Evolutionary conservation across 2,329 filamentous ascomycete genomes (phyloP), one percentile per base, ranked within the genome.

Genomic region (Lasiodiplodia citricola): DNA sequence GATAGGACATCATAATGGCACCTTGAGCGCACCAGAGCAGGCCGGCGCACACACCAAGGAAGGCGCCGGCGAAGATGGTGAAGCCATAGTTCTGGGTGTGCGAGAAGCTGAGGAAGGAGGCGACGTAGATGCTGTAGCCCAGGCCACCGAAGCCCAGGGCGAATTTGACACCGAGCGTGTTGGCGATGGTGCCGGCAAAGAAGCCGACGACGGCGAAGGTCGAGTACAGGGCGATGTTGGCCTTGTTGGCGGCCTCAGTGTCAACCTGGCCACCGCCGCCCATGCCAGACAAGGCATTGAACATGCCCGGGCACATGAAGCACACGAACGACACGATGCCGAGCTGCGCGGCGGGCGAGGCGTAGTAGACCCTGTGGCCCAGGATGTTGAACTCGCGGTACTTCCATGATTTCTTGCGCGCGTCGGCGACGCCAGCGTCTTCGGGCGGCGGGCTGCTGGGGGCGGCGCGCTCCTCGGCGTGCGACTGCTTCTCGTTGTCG

Each of bases 1-100:
- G 94, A 79, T 97, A 97, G 51, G 92, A 90, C 88, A 97, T 95
- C 91, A 95, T 94, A 76, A 95, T 92, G 69, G 91, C 90, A 70
- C 92, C 92, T 81, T 95, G 92, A 0, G 91, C 92, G 41, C 90
- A 91, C 92, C 92, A 96, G 47, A 96, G 84, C 50, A 95, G 84
- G 76, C 91, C 92, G 57, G 92, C 92, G 76, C 92, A 94, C 68
- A 93, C 82, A 80, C 92, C 92, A 57, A 94, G 87, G 70, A 93
- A 85, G 18, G 89, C 90, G 73, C 92, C 92, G 6, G 92, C 88
- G 73, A 94, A 94, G 74, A 92, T 88, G 76, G 90, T 88, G 80
- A 93, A 94, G 70, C 90, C 90, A 70, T 85, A 81, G 76, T 91
- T 91, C 66, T 83, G 68, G 25, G 84, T 91, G 81, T 93, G 90